Percentiles rank a stretch among this genome's conserved stretches.
These are phyloP conservation scores for Acacia concinna DNA, from an alignment of 331 rosid genomes.

Conservation along the genomic window DNA sequence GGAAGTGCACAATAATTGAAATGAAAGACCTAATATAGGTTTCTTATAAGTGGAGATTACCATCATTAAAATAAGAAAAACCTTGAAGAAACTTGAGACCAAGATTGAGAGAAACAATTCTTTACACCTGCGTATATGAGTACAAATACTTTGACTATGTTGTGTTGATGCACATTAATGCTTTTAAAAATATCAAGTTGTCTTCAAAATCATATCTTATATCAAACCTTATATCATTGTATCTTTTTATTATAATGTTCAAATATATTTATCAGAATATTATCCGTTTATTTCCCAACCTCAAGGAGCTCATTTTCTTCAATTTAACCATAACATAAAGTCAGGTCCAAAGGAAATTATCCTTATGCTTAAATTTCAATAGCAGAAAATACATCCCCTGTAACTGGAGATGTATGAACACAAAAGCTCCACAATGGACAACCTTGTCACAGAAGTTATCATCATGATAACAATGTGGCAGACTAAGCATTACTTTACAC, in stretches of 20 bases:
- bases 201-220: conserved; percentile 19
- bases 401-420: background rate
- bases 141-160: conserved; percentile 8
- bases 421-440: conserved; percentile 5
- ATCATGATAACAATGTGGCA: conserved; percentile 5
- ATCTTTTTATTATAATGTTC: conserved; percentile 12
- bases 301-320: background rate
- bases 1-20: conserved; percentile 6
- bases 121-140: conserved; percentile 47
- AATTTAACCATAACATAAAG: conserved; percentile 9
- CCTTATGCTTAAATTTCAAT: background rate
- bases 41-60: conserved; percentile 39
- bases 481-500: conserved; percentile 4
- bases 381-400: background rate
- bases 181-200: conserved; percentile 15
- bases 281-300: conserved; percentile 7
- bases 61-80: conserved; percentile 78
- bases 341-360: conserved; percentile 12
- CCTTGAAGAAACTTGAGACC: conserved; percentile 86
- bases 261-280: conserved; percentile 3
- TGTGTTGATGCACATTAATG: background rate
- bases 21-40: conserved; percentile 15
- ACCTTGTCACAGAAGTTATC: conserved; percentile 2
- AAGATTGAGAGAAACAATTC: conserved; percentile 68
- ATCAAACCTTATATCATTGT: background rate